Base-by-base conservation (phyloP, 2,329 filamentous ascomycete genomes). In the Diaporthe citri region DNA sequence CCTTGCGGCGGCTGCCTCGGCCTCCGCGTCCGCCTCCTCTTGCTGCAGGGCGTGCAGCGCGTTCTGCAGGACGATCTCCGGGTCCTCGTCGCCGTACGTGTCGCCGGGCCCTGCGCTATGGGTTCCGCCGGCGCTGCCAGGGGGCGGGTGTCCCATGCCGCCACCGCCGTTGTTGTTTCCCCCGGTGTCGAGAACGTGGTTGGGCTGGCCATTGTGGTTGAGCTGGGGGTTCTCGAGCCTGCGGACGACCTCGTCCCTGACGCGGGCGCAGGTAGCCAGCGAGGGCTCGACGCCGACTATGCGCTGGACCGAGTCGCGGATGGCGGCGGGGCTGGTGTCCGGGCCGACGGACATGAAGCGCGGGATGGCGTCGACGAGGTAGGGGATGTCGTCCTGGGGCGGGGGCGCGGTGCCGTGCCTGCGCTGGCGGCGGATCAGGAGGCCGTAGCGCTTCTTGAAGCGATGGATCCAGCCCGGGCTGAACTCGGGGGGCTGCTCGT, bases 401-500 rank as follows among this genome's bases (percentile, higher is more conserved):
- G 89, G 88, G 25, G 84, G 84, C 1, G 84, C 85, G 67, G 86
- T 86, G 28, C 86, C 86, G 77, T 88, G 87, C 0, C 89, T 87
- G 28, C 89, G 87, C 78, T 91, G 89, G 70, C 90, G 88, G 48
- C 89, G 82, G 62, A 91, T 87, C 25, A 92, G 83, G 22, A 92
- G 84, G 0, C 90, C 89, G 75, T 92, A 92, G 15, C 90, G 87
- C 80, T 91, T 91, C 83, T 92, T 92, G 83, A 92, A 92, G 48
- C 90, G 87, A 78, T 92, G 90, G 74, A 92, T 91, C 90, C 90
- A 92, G 55, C 90, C 90, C 0, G 90, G 90, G 0, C 89, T 91
- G 80, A 92, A 92, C 81, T 92, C 90, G 62, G 90, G 90, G 1
- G 90, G 84, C n/a, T 82, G 82, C 80, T 91, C 89, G 77, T 90